A percentile compares a stretch with the other conserved stretches of the same genome.
Conservation (phyloP, 2,329 filamentous ascomycete species). For the Kalmusia sp. region DNA sequence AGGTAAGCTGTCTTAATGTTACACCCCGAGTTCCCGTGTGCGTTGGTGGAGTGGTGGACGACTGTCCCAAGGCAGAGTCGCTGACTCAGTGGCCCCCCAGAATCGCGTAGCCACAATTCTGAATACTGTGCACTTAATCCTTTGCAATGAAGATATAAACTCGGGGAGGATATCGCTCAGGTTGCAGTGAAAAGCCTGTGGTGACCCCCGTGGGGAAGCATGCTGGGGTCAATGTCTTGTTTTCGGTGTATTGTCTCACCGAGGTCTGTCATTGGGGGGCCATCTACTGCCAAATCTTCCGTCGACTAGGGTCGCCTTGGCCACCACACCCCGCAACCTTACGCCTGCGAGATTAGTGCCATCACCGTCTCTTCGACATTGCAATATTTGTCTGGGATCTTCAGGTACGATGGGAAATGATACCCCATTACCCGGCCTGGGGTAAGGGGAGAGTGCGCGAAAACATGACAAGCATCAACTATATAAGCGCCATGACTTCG, state of each 20-base stretch:
- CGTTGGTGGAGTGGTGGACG: too few relatives aligned
- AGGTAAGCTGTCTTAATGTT: too few relatives aligned
- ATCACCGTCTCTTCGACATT: background rate
- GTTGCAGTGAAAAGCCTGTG: background rate
- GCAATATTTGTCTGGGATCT: background rate
- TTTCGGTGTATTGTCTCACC: background rate
- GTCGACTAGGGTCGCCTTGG: background rate
- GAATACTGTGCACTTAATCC: too few relatives aligned
- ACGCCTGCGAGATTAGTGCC: background rate
- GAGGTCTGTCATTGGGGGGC: background rate
- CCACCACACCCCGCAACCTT: background rate
- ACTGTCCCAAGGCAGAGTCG: too few relatives aligned
- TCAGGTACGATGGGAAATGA: slow-evolving; percentile 1
- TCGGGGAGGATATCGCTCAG: background rate
- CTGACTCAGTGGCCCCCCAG: too few relatives aligned
- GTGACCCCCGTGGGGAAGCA: background rate
- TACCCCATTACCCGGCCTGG: background rate
- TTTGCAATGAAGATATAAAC: background rate
- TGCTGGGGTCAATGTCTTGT: background rate
- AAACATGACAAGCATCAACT: background rate
- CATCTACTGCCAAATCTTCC: background rate
- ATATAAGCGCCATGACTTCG: background rate
- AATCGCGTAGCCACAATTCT: too few relatives aligned
- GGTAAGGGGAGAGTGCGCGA: background rate
- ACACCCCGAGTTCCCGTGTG: too few relatives aligned